Evolutionary conservation across 768 basidiomycete genomes (phyloP).

Genomic region (Royoungia palumana): DNA sequence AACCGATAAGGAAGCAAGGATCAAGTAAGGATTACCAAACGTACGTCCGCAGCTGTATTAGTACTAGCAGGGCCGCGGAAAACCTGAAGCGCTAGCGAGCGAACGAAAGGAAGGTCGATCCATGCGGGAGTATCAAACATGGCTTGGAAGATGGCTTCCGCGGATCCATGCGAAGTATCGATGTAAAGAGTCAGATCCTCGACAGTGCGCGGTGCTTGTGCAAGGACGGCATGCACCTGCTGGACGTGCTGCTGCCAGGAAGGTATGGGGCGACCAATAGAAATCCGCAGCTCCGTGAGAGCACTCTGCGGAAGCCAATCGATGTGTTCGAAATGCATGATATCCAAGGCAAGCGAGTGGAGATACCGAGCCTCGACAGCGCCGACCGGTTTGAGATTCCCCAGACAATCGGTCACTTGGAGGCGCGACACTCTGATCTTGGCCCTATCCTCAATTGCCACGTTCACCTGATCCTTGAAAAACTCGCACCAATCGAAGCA

Average conservation of each 20-base stretch:
- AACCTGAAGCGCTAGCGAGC: slow-evolving; percentile 4
- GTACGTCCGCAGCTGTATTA: not conserved
- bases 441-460: not conserved
- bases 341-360: not conserved
- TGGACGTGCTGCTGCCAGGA: not conserved
- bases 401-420: not conserved
- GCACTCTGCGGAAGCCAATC: not conserved
- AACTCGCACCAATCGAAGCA: slow-evolving; percentile 6
- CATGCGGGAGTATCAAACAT: slow-evolving; percentile 1
- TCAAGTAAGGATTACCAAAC: not conserved
- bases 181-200: not conserved
- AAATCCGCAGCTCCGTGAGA: slow-evolving; percentile 3
- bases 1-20: not conserved
- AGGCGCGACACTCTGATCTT: slow-evolving; percentile 10
- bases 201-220: not conserved
- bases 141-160: not conserved
- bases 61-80: not conserved
- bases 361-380: slow-evolving; percentile 1
- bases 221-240: not conserved
- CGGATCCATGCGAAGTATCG: rapidly evolving
- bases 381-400: not conserved
- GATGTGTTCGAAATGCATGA: not conserved
- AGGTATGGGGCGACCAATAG: too few species aligned
- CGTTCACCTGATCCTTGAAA: not conserved
- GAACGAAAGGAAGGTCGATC: slow-evolving; percentile 2